Conservation (phyloP, 2,329 filamentous ascomycete species). For the Venturia effusa region DNA sequence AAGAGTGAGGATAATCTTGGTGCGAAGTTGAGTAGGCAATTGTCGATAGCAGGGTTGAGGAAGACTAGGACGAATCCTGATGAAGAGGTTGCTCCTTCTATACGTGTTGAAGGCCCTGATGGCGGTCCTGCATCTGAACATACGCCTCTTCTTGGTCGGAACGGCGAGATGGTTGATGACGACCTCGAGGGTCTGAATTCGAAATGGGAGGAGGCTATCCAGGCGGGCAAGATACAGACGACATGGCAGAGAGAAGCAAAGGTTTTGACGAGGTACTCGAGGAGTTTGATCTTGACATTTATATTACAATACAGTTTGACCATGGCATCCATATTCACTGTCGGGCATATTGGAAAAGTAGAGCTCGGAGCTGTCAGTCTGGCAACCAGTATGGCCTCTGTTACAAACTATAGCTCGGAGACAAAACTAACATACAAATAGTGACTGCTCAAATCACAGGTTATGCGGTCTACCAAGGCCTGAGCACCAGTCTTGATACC, state of each 20-base stretch:
- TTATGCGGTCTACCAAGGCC: conserved; percentile 42
- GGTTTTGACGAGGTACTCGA: conserved; percentile 50
- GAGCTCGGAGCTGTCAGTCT: conserved; percentile 38
- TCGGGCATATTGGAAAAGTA: conserved; percentile 38
- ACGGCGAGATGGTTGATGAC: conserved; percentile 22
- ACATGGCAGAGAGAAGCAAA: conserved; percentile 87
- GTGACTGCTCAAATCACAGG: conserved; percentile 40
- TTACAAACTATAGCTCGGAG: neutral
- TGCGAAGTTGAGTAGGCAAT: conserved; percentile 18
- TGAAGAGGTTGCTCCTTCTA: neutral
- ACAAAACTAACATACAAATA: conserved; percentile 3
- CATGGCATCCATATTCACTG: conserved; percentile 37
- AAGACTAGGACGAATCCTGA: conserved; percentile 14
- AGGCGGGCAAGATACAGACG: conserved; percentile 69
- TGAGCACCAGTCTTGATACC: conserved; percentile 84
- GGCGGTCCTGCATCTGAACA: conserved; percentile 14
- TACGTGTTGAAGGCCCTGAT: conserved; percentile 21
- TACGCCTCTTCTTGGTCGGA: conserved; percentile 16
- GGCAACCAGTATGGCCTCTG: conserved; percentile 24
- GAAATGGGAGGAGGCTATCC: conserved; percentile 79
- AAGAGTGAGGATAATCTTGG: conserved; percentile 19
- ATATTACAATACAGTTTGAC: conserved; percentile 38
- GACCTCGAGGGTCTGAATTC: conserved; percentile 43
- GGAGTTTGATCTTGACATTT: conserved; percentile 36
- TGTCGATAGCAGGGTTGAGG: conserved; percentile 20